Conservation (phyloP, 257 asterid genomes). For the Linderniella brevidens region DNA sequence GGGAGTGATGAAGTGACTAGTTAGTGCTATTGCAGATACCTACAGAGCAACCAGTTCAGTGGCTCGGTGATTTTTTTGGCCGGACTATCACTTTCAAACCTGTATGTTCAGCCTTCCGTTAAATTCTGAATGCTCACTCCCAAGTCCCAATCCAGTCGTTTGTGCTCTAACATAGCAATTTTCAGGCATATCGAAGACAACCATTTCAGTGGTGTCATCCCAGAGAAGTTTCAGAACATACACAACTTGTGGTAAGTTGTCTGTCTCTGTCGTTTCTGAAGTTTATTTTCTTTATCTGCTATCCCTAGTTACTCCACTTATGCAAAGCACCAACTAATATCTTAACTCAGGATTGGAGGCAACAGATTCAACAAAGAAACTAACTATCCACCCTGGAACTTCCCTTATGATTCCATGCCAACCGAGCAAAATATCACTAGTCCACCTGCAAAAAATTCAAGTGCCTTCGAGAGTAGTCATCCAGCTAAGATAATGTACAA, state of each 20-base stretch:
- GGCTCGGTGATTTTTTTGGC: slow-evolving; percentile 76
- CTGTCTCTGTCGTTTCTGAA: slow-evolving; percentile 1
- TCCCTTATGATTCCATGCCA: slow-evolving; percentile 42
- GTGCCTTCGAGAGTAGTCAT: slow-evolving; percentile 40
- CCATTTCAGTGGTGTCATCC: slow-evolving; percentile 90
- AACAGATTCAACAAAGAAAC: slow-evolving; percentile 39
- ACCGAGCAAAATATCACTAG: slow-evolving; percentile 31
- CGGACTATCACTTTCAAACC: slow-evolving; percentile 44
- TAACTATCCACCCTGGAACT: slow-evolving; percentile 67
- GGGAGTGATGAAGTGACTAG: neutral
- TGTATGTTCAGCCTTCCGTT: slow-evolving; percentile 31
- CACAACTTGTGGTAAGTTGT: slow-evolving; percentile 47
- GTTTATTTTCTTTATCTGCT: neutral
- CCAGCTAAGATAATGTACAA: slow-evolving; percentile 19
- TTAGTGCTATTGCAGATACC: slow-evolving; percentile 30
- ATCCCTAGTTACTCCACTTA: neutral
- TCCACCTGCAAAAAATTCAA: slow-evolving; percentile 49
- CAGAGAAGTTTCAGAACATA: slow-evolving; percentile 52
- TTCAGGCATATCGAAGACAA: slow-evolving; percentile 84
- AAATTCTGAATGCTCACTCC: neutral
- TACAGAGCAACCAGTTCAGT: slow-evolving; percentile 65
- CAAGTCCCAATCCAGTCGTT: slow-evolving; percentile 7
- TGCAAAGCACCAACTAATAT: slow-evolving; percentile 5
- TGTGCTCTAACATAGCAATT: slow-evolving; percentile 11
- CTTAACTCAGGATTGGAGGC: slow-evolving; percentile 57